These are phyloP conservation scores for Aspergillus versicolor DNA, from an alignment of 2,329 filamentous ascomycete genomes.

Conservation along the genomic window DNA sequence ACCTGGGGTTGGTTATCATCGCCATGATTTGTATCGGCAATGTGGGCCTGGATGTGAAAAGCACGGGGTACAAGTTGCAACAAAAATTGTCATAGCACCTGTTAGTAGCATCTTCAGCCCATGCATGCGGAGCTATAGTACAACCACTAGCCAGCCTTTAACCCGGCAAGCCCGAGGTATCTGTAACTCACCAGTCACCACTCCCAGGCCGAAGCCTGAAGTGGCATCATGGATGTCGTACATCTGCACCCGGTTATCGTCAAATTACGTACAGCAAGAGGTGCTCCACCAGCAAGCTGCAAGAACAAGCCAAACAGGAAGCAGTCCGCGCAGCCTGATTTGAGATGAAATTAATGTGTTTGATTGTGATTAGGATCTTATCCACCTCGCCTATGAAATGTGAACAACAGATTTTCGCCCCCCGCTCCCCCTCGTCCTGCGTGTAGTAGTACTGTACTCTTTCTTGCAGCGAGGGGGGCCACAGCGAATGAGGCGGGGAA, in stretches of 20 bases:
- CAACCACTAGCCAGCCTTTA: not conserved
- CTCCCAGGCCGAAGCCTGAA: not conserved
- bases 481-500: too few relatives aligned
- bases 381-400: not conserved
- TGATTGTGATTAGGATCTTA: not conserved
- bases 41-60: too few relatives aligned
- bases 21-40: too few relatives aligned
- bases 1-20: too few relatives aligned
- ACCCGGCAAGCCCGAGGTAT: not conserved
- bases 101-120: too few relatives aligned
- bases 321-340: not conserved
- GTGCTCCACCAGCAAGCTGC: not conserved
- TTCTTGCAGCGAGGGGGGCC: too few relatives aligned
- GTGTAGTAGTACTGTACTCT: too few relatives aligned
- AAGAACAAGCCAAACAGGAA: not conserved
- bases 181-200: not conserved
- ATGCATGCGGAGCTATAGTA: not conserved
- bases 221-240: conserved; percentile 10
- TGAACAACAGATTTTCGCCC: too few relatives aligned
- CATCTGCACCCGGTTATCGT: conserved; percentile 14
- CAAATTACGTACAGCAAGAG: conserved; percentile 11
- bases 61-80: too few relatives aligned
- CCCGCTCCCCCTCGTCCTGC: too few relatives aligned
- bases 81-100: too few relatives aligned
- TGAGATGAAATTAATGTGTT: not conserved